phyloP scores from a whole-genome alignment of 2,329 filamentous ascomycete genomes.

The Colletotrichum sublineola region DNA sequence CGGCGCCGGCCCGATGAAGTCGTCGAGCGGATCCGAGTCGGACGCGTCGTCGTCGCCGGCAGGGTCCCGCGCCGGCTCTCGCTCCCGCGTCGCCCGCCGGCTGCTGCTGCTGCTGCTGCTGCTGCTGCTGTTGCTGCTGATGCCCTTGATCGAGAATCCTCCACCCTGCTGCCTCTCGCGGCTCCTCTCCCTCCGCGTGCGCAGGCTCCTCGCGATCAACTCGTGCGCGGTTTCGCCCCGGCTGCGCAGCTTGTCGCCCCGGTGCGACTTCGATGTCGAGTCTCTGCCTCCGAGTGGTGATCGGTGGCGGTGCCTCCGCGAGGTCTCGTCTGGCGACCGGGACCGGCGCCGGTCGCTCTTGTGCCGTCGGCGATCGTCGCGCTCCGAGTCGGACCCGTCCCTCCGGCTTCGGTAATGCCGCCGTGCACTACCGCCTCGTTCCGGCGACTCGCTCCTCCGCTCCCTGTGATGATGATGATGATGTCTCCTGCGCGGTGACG shows the following conservation, averaged over 20 bases:
- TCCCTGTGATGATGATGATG: conserved; percentile 18
- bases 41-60: conserved; percentile 45
- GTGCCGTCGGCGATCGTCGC: conserved; percentile 36
- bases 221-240: conserved; percentile 35
- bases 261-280: conserved; percentile 32
- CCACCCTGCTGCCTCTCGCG: conserved; percentile 11
- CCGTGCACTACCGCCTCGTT: conserved; percentile 17
- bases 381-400: conserved; percentile 31
- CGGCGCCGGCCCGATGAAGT: conserved; percentile 81
- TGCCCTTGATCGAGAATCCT: too few species aligned
- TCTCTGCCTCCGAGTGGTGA: conserved; percentile 42
- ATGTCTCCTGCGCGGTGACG: conserved; percentile 21
- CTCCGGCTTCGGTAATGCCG: conserved; percentile 24
- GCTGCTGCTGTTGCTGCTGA: conserved; percentile 3
- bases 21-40: conserved; percentile 81
- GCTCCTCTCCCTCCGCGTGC: not conserved
- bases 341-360: conserved; percentile 46
- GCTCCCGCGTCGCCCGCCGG: not conserved
- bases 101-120: conserved; percentile 13
- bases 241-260: conserved; percentile 33
- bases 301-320: conserved; percentile 51
- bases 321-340: conserved; percentile 49
- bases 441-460: conserved; percentile 38
- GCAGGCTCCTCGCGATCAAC: not conserved
- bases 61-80: conserved; percentile 41